Conservation (phyloP, 768 basidiomycete genomes). For the Steccherinum ochraceum region DNA sequence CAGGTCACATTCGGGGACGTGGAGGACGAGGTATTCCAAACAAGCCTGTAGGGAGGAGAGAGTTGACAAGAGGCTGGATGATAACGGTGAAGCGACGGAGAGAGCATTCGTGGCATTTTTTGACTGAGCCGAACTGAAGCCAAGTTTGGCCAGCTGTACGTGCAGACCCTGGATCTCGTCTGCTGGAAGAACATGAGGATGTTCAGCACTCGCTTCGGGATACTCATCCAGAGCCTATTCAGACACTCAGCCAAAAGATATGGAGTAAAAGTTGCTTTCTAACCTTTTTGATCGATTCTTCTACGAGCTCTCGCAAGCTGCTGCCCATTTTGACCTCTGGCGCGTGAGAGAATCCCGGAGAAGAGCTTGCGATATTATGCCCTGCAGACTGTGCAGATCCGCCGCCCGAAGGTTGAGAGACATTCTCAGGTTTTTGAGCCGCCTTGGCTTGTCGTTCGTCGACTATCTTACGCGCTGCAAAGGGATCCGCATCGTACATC, state of each 20-base stretch:
- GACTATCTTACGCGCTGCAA: constrained; percentile 63
- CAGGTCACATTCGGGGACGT: constrained; percentile 83
- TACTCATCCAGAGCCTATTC: constrained; percentile 52
- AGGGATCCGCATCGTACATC: constrained; percentile 89
- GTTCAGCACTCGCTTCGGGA: constrained; percentile 37
- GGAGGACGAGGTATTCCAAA: constrained; percentile 79
- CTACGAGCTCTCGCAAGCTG: constrained; percentile 70
- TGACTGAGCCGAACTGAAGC: constrained; percentile 55
- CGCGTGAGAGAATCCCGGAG: constrained; percentile 31
- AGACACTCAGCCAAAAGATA: constrained; percentile 1
- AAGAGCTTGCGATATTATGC: background rate
- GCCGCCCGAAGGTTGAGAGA: constrained; percentile 12
- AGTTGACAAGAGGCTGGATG: constrained; percentile 52
- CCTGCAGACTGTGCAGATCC: constrained; percentile 3
- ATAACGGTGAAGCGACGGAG: constrained; percentile 48
- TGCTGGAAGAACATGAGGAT: constrained; percentile 30
- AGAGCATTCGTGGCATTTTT: constrained; percentile 51
- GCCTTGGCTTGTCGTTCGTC: constrained; percentile 58
- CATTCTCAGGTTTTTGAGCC: constrained; percentile 35
- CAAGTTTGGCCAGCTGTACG: constrained; percentile 54
- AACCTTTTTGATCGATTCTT: constrained; percentile 75
- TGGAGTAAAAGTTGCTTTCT: background rate
- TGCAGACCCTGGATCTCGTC: constrained; percentile 39
- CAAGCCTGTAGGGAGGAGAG: constrained; percentile 67
- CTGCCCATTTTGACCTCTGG: constrained; percentile 85